These are phyloP conservation scores for Massariosphaeria phaeospora DNA, from an alignment of 495 filamentous ascomycete species.

Conservation along the genomic window DNA sequence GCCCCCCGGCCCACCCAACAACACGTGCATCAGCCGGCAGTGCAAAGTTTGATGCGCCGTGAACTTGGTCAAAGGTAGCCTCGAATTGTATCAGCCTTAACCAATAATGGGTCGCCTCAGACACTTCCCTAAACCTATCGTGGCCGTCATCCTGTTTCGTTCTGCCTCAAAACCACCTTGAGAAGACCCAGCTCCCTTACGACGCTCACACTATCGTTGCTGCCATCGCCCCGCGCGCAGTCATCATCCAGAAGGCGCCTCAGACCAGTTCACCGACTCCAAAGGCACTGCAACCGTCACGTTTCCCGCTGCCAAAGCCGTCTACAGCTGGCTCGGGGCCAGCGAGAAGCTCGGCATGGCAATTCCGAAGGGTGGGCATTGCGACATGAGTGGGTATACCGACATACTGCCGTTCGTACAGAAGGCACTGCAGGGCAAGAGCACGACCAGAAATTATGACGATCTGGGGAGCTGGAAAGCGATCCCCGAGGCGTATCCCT, in stretches of 20 bases:
- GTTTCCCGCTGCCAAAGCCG: conserved; percentile 49
- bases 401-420: conserved; percentile 50
- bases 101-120: no score
- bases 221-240: conserved; percentile 50
- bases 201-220: conserved; percentile 53
- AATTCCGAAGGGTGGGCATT: conserved; percentile 48
- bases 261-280: conserved; percentile 49
- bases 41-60: no score
- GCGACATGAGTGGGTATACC: conserved; percentile 48
- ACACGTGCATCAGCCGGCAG: no score
- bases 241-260: conserved; percentile 50
- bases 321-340: conserved; percentile 51
- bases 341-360: conserved; percentile 49
- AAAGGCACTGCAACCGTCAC: conserved; percentile 49
- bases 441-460: conserved; percentile 47
- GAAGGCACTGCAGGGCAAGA: conserved; percentile 47
- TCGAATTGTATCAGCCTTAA: no score
- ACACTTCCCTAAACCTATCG: no score
- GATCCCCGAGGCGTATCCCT: conserved; percentile 48
- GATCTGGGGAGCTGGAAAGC: conserved; percentile 46
- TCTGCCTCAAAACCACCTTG: no score
- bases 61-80: no score
- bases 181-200: conserved; percentile 48
- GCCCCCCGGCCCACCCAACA: no score
- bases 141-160: no score